Evolutionary conservation across 805 yeast genomes (phyloP), one percentile per base, ranked within the genome.

Genomic region (Candida loeiensis): DNA sequence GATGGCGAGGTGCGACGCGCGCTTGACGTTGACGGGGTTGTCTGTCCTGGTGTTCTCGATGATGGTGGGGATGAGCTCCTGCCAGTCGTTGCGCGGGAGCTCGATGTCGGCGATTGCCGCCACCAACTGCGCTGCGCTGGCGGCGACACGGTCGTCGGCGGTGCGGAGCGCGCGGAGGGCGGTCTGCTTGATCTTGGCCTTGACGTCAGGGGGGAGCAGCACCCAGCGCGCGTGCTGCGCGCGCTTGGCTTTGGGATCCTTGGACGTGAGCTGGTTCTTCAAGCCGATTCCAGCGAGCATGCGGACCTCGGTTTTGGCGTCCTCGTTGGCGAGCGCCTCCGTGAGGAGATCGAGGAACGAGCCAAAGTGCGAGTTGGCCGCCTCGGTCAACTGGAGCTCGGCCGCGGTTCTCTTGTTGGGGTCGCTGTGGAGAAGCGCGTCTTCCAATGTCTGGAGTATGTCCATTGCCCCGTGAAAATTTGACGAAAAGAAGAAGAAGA

Each of bases 101-200:
- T 93, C 99, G 42, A 91, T 86, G 47, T 83, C 91, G n/a, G 97
- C 99, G 53, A 93, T 86, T 8, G 97, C 95, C 24, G 98, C 95
- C 37, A 93, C 91, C 49, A 91, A 73, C 69, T 91, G 97, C 17
- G 99, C 96, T 18, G 91, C 83, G 20, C 95, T 76, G 43, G 81
- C 79, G 22, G 95, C 93, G 41, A 91, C 96, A 54, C 87, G 77
- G 48, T 78, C 85, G 52, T 80, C 78, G n/a, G 67, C 58, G 13
- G 85, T 73, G 41, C 82, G 59, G 41, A 93, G 75, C 2, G 90
- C 77, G 32, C 66, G 64, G 36, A 91, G 61, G 4, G 68, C 54
- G 21, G 74, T 70, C 33, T 73, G 70, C 66, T 87, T 89, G 56
- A 91, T 82, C 47, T 77, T 76, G 6, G 64, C 55, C 61, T 80